Percentiles rank a stretch among this genome's conserved stretches.
phyloP scores from a whole-genome alignment of 202 grass and related monocot species.

The Setaria viridis region DNA sequence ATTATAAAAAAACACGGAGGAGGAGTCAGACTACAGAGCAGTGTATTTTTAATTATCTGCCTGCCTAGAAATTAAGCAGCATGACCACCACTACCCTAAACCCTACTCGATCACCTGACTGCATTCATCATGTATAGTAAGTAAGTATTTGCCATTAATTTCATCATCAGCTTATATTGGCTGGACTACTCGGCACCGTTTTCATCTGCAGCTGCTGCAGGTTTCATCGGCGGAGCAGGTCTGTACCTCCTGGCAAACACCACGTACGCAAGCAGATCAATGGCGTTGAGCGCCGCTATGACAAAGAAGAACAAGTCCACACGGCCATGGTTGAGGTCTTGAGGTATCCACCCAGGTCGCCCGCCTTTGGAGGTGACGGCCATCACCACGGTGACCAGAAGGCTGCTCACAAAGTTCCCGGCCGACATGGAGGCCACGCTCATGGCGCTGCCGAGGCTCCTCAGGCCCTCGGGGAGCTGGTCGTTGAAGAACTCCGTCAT shows the following conservation, averaged over 20 bases:
- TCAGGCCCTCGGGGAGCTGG: constrained; percentile 63
- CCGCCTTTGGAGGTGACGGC: constrained; percentile 24
- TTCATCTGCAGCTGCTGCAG: background rate
- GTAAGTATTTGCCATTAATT: too few species aligned
- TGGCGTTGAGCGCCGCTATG: constrained; percentile 52
- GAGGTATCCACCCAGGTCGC: constrained; percentile 63
- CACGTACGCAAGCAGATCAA: constrained; percentile 49
- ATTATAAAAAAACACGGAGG: too few species aligned
- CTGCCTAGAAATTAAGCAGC: too few species aligned
- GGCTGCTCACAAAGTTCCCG: constrained; percentile 60
- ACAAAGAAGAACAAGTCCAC: constrained; percentile 75
- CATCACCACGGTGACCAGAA: constrained; percentile 56
- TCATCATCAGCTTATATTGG: too few species aligned
- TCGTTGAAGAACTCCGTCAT: constrained; percentile 78
- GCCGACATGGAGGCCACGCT: constrained; percentile 76
- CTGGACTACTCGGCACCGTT: too few species aligned
- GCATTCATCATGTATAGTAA: too few species aligned
- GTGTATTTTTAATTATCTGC: too few species aligned
- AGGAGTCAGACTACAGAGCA: too few species aligned
- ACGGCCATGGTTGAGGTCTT: constrained; percentile 68
- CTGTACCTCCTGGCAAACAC: constrained; percentile 61
- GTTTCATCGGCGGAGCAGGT: background rate
- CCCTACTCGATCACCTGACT: too few species aligned
- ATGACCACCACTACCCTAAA: too few species aligned
- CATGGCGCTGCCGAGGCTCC: constrained; percentile 73